These are phyloP conservation scores for Penicillium flavigenum DNA, from an alignment of 495 filamentous ascomycete genomes.

Conservation along the genomic window DNA sequence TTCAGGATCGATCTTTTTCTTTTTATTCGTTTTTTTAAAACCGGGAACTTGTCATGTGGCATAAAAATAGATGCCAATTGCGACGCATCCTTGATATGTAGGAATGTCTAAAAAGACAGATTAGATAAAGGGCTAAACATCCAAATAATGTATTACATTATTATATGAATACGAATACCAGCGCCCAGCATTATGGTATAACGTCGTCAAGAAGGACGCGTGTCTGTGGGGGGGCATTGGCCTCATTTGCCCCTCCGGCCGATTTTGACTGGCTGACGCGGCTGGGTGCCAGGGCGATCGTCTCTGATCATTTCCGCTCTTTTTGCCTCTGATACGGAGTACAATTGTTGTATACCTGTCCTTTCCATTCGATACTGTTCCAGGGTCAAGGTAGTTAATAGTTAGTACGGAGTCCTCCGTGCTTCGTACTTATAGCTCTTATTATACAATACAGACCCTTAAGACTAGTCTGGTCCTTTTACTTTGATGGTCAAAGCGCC, in stretches of 20 bases:
- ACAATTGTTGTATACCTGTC: constrained; percentile 3
- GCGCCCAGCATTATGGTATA: constrained; percentile 1
- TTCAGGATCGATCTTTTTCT: constrained; percentile 13
- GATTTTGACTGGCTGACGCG: constrained; percentile 23
- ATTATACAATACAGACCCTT: background rate
- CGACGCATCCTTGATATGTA: no score
- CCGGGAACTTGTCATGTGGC: background rate
- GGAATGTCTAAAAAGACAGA: background rate
- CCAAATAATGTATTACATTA: background rate
- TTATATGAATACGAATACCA: background rate
- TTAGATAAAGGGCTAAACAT: background rate
- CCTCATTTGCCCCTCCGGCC: constrained; percentile 17
- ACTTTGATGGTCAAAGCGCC: constrained; percentile 4
- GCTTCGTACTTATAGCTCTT: background rate
- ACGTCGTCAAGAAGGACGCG: constrained; percentile 21
- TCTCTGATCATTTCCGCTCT: constrained; percentile 27
- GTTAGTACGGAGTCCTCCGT: background rate
- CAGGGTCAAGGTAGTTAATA: no score
- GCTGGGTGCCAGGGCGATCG: constrained; percentile 28
- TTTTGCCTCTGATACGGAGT: background rate
- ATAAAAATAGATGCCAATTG: no score
- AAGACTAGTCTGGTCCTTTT: background rate
- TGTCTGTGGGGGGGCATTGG: constrained; percentile 24
- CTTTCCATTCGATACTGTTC: constrained; percentile 2
- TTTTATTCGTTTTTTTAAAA: background rate